Percentiles rank a stretch among this genome's conserved stretches.
phyloP scores from a whole-genome alignment of 2,329 filamentous ascomycete genomes.

The Cytospora paraplurivora region DNA sequence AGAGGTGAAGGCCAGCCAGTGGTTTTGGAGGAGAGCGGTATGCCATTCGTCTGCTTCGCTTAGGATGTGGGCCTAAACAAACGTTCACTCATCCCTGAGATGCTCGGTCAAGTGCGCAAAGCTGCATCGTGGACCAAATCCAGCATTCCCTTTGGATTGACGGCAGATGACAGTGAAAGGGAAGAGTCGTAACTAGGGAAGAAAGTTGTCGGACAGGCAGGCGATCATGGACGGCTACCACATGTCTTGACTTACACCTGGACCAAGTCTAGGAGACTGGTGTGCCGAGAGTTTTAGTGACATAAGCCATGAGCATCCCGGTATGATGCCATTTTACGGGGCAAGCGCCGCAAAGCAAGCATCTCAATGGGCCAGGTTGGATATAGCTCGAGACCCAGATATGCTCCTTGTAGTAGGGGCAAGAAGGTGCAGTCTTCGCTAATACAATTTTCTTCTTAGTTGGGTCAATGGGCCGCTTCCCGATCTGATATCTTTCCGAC shows the following conservation, averaged over 20 bases:
- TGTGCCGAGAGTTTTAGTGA: too few relatives aligned
- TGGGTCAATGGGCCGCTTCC: constrained; percentile 98
- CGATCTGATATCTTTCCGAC: constrained; percentile 94
- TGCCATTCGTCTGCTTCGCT: neutral
- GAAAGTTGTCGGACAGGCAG: neutral
- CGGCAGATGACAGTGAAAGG: neutral
- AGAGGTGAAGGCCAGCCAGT: too few relatives aligned
- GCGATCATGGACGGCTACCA: neutral
- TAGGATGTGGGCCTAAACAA: neutral
- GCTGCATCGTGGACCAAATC: neutral
- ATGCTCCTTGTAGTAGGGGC: neutral
- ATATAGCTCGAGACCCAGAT: neutral
- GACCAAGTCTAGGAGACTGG: neutral
- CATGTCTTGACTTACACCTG: neutral
- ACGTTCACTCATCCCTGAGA: neutral
- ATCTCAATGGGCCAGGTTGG: neutral
- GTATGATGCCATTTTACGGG: neutral
- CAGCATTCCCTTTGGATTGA: too few relatives aligned
- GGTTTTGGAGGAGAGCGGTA: neutral
- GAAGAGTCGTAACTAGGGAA: too few relatives aligned
- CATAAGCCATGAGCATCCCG: neutral
- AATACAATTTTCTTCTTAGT: constrained; percentile 46
- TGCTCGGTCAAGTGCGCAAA: neutral
- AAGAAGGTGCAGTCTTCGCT: constrained; percentile 4
- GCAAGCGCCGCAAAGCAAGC: neutral